Evolutionary conservation across 1,139 yeast genomes (phyloP), one percentile per base, ranked within the genome.

Genomic region (Scheffersomyces illinoinensis): DNA sequence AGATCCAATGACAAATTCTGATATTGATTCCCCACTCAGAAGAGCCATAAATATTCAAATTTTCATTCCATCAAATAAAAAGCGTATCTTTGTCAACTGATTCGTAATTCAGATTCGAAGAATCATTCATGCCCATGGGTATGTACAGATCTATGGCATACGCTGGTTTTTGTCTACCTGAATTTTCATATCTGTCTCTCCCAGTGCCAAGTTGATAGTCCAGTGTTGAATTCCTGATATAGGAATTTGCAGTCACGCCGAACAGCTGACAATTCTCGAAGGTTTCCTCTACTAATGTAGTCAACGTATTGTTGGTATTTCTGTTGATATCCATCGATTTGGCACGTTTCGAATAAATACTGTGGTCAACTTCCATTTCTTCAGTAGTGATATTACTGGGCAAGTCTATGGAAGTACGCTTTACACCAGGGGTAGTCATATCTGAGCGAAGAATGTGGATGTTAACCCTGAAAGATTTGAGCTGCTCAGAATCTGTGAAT

Each of bases 391-490:
- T 24, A 20, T 24, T 21, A 24, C 24, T 19, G 21, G 51, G 57
- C 10, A 53, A 20, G 20, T 56, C 58, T 3, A 59, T 56, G 0
- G 63, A 61, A 14, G 52, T 50, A 47, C 67, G 54, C 55, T 72
- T 72, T 48, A 76, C 64, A 0, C 81, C 78, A 0, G 83, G 83
- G 1, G 71, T 70, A 7, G 72, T 61, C 80, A 83, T 75, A 21
- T 78, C 83, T 10, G 72, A 66, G 54, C 86, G 67, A 58, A 81
- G 66, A 43, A 68, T 69, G 58, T 78, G 80, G 61, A 81, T 77
- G 53, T 77, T 77, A 4, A 71, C 63, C 56, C 85, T 70, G 61
- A 76, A 76, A 19, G 66, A 62, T n/a, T 61, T 58, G 46, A 82
- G 66, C 24, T 71, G 66, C 1, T 65, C 61, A 4, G 67, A 66